Percentiles rank a stretch among this genome's conserved stretches.
Conservation (phyloP, 2,329 filamentous ascomycete genomes). For the Emmonsia crescens region DNA sequence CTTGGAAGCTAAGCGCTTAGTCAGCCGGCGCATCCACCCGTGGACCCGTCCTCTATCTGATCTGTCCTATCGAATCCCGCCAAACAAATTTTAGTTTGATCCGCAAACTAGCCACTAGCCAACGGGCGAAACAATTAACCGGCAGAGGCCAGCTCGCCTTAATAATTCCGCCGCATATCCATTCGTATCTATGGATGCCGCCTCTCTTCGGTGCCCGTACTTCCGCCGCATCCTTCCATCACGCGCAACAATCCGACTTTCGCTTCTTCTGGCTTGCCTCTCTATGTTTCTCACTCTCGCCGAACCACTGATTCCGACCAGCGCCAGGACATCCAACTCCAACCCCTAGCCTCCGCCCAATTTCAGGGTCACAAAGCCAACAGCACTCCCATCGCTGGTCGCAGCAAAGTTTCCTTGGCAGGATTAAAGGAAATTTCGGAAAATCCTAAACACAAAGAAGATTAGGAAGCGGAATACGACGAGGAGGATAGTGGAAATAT, state of each 20-base stretch:
- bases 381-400: not conserved
- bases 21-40: not conserved
- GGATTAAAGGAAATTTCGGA: not conserved
- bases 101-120: not conserved
- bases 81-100: not conserved
- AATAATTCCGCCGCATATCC: not conserved
- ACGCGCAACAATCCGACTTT: not conserved
- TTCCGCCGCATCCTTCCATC: not conserved
- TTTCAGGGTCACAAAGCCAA: not conserved
- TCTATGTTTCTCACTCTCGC: not conserved
- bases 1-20: not conserved
- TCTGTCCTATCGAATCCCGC: not conserved
- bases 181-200: not conserved
- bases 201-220: not conserved
- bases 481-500: not conserved
- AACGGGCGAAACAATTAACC: not conserved
- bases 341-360: not conserved
- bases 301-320: not conserved
- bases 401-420: not conserved
- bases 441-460: not conserved
- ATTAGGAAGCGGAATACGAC: not conserved
- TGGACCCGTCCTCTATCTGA: too few species aligned
- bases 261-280: not conserved
- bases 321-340: not conserved
- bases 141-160: conserved; percentile 4